Evolutionary conservation across 2,329 filamentous ascomycete genomes (phyloP), one percentile per base, ranked within the genome.

Genomic region (Alternaria triticimaculans): DNA sequence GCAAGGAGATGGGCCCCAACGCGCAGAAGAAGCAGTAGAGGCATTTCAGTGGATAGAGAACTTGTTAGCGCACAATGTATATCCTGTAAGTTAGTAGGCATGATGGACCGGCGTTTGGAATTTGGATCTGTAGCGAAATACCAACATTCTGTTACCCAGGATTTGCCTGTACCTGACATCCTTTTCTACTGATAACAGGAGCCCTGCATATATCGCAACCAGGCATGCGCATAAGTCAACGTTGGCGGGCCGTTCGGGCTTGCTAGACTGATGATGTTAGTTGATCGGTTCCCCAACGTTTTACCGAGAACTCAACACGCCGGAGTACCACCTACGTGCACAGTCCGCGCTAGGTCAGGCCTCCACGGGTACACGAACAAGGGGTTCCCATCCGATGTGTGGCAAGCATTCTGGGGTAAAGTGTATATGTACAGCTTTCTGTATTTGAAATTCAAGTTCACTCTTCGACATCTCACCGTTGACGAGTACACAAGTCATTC

Each of bases 1-100:
- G 96, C 78, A 97, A 97, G 85, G 95, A 97, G 72, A 97, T 93
- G 85, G 93, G 94, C 0, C 92, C 93, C n/a, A 85, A 89, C 41
- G 91, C 91, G 30, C 92, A 96, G 82, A 97, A 94, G 88, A 97
- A 89, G 78, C 86, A 90, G 81, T 87, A 86, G 21, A 18, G 15
- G 11, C 15, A 28, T 57, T 18, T 5, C 14, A 21, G 21, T 58
- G n/a, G 11, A 21, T 20, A 14, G 26, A 14, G 14, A 54, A 58
- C 41, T 59, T 58, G 55, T 62, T 30, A n/a, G 48, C 30, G 60
- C 49, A 43, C 33, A 26, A 12, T 62, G 55, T 59, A 62, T 43
- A 58, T 58, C 57, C 58, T 62, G 48, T 59, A 58, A 51, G 60
- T 62, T 59, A 58, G 60, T 58, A 54, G 51, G 60, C 60, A 62